Conservation (phyloP, 768 basidiomycete genomes). For the Lactarius akahatsu region DNA sequence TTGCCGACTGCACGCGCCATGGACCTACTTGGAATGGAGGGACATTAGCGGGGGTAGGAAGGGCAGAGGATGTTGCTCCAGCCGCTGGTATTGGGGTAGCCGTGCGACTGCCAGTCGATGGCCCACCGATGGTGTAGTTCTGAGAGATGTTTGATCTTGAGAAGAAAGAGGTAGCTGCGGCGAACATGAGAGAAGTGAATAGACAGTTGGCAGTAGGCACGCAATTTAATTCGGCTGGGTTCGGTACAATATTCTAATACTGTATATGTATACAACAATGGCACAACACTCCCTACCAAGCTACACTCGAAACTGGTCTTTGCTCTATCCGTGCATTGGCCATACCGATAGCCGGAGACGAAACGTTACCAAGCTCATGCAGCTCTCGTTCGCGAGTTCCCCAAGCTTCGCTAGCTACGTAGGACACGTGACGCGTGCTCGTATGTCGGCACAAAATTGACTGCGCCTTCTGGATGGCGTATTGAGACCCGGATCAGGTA, state of each 20-base stretch:
- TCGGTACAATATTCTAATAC: not conserved
- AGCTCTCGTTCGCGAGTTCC: conserved; percentile 42
- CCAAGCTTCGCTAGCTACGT: conserved; percentile 43
- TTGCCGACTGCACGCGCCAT: conserved; percentile 86
- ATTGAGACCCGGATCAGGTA: conserved; percentile 41
- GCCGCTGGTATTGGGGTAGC: conserved; percentile 40
- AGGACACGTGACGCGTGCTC: conserved; percentile 39
- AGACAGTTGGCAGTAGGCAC: not conserved
- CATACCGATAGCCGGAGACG: conserved; percentile 44
- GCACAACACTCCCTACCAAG: conserved; percentile 10
- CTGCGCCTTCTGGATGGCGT: conserved; percentile 34
- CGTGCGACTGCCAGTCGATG: conserved; percentile 36
- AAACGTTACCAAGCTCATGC: conserved; percentile 39
- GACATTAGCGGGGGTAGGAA: conserved; percentile 42
- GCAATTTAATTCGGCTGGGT: not conserved
- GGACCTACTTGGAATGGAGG: conserved; percentile 72
- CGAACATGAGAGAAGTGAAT: conserved; percentile 52
- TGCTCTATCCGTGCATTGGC: conserved; percentile 21
- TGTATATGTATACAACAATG: not conserved
- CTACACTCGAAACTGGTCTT: conserved; percentile 12
- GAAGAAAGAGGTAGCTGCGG: conserved; percentile 83
- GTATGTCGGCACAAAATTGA: conserved; percentile 39
- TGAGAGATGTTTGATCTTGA: conserved; percentile 77
- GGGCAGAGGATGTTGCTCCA: conserved; percentile 36
- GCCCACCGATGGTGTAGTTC: conserved; percentile 63